Percentiles rank a stretch among this genome's conserved stretches.
These are phyloP conservation scores for Mytilinidion resinicola DNA, from an alignment of 495 filamentous ascomycete genomes.

Conservation along the genomic window DNA sequence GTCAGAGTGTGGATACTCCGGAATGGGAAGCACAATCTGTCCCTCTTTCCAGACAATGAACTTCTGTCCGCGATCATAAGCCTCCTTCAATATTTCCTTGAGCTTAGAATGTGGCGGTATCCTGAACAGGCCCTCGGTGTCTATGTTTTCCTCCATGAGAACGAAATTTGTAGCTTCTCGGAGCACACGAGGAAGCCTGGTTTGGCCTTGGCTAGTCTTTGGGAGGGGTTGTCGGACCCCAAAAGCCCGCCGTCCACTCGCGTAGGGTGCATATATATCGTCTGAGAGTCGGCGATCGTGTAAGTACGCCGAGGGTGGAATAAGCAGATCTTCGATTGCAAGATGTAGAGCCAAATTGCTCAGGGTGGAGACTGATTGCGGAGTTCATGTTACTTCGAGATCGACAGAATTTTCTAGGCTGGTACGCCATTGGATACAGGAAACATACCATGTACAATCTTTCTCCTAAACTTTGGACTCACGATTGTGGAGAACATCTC, in stretches of 20 bases:
- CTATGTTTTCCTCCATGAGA: slow-evolving; percentile 39
- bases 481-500: slow-evolving; percentile 53
- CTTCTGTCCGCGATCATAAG: slow-evolving; percentile 49
- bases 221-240: slow-evolving; percentile 41
- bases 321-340: slow-evolving; percentile 45
- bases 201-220: slow-evolving; percentile 33
- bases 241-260: slow-evolving; percentile 43
- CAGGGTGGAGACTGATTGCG: slow-evolving; percentile 41
- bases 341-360: slow-evolving; percentile 43
- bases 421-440: not conserved
- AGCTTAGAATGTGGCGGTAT: slow-evolving; percentile 43
- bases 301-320: slow-evolving; percentile 49
- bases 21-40: slow-evolving; percentile 28
- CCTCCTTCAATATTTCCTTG: slow-evolving; percentile 45
- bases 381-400: slow-evolving; percentile 1
- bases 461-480: slow-evolving; percentile 52
- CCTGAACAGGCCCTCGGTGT: slow-evolving; percentile 48
- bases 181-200: slow-evolving; percentile 45
- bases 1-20: slow-evolving; percentile 25
- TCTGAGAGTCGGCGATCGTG: slow-evolving; percentile 45
- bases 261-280: slow-evolving; percentile 44
- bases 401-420: not conserved
- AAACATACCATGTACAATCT: slow-evolving; percentile 47
- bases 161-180: slow-evolving; percentile 49
- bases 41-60: slow-evolving; percentile 47